Conservation (phyloP, 176 grass and related monocot species). For the Pontederia paniculata region DNA sequence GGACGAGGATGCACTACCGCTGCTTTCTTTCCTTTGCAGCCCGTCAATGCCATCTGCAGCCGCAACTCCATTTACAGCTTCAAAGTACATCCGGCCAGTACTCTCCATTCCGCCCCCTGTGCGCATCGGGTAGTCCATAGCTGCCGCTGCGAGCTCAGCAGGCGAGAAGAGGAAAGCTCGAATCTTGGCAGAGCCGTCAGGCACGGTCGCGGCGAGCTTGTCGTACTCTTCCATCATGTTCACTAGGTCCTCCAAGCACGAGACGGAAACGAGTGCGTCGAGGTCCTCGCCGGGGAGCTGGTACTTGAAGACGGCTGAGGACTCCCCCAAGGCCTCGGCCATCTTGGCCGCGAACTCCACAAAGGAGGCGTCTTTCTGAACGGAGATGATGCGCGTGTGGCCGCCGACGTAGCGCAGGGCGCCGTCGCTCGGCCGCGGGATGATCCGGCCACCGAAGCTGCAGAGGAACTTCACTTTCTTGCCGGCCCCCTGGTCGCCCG, state of each 20-base stretch:
- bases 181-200: slow-evolving; percentile 70
- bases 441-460: slow-evolving; percentile 69
- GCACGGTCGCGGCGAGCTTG: slow-evolving; percentile 42
- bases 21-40: slow-evolving; percentile 37
- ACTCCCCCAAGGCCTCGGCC: slow-evolving; percentile 18
- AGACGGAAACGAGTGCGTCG: slow-evolving; percentile 66
- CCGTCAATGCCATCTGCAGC: slow-evolving; percentile 10
- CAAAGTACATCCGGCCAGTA: slow-evolving; percentile 53
- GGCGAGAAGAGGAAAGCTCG: slow-evolving; percentile 72
- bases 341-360: slow-evolving; percentile 50
- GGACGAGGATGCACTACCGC: slow-evolving; percentile 38
- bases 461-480: slow-evolving; percentile 75
- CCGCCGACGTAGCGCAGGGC: slow-evolving; percentile 70
- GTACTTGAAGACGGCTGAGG: slow-evolving; percentile 40
- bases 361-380: slow-evolving; percentile 42
- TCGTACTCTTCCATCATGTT: slow-evolving; percentile 98
- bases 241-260: slow-evolving; percentile 51
- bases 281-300: slow-evolving; percentile 92
- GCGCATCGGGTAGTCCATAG: slow-evolving; percentile 4
- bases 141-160: slow-evolving; percentile 14
- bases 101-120: slow-evolving; percentile 23
- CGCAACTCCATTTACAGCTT: slow-evolving; percentile 63
- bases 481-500: slow-evolving; percentile 4
- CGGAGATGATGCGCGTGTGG: slow-evolving; percentile 60
- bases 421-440: slow-evolving; percentile 43